These are phyloP conservation scores for Acanthamoeba healyi DNA, from an alignment of 208 protist species.

Conservation along the genomic window DNA sequence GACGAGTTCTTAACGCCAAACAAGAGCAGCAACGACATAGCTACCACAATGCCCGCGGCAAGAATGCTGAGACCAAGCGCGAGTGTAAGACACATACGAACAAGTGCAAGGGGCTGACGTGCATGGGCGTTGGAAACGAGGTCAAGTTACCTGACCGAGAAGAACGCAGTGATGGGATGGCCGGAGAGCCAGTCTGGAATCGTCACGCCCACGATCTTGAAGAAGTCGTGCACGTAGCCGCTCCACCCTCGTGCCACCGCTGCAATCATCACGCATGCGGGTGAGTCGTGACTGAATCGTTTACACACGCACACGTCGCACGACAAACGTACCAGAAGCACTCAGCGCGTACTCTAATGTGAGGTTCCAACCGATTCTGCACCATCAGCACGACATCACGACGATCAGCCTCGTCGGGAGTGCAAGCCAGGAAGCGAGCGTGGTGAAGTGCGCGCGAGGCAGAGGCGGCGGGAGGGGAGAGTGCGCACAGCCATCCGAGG, in stretches of 20 bases:
- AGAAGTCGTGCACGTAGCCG: slow-evolving; percentile 73
- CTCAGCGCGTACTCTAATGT: slow-evolving; percentile 82
- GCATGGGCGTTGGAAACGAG: too few relatives aligned
- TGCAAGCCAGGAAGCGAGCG: not conserved
- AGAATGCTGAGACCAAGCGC: slow-evolving; percentile 45
- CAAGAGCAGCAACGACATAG: slow-evolving; percentile 75
- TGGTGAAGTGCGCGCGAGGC: too few relatives aligned
- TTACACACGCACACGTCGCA: too few relatives aligned
- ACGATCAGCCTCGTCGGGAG: not conserved
- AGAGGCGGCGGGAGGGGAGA: not conserved
- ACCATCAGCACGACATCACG: not conserved
- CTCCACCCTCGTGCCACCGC: slow-evolving; percentile 82
- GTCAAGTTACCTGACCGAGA: slow-evolving; percentile 13
- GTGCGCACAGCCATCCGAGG: slow-evolving; percentile 77
- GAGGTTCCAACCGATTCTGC: slow-evolving; percentile 83
- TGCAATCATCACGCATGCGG: not conserved
- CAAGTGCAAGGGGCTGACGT: too few relatives aligned
- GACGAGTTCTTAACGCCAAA: slow-evolving; percentile 81
- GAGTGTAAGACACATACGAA: too few relatives aligned
- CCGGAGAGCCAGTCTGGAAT: slow-evolving; percentile 16
- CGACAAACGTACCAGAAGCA: slow-evolving; percentile 70
- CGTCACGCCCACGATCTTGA: slow-evolving; percentile 26
- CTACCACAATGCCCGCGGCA: slow-evolving; percentile 73
- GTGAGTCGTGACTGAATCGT: not conserved
- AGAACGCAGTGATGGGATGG: not conserved